Percentiles rank a stretch among this genome's conserved stretches.
Conservation (phyloP, 2,329 filamentous ascomycete genomes). For the Mollisia scopiformis region DNA sequence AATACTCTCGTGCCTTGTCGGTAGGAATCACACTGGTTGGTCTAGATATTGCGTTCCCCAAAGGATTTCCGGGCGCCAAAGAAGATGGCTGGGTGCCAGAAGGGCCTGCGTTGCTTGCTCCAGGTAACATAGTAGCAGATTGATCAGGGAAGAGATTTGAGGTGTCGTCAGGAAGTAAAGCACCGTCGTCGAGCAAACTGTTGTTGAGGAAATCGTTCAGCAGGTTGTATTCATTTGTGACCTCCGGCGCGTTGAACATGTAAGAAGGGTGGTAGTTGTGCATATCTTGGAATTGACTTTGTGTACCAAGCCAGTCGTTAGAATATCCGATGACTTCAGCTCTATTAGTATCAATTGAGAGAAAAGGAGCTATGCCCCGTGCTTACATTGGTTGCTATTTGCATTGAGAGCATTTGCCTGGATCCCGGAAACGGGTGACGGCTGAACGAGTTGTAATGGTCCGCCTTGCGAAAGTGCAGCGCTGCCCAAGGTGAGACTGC, state of each 20-base stretch:
- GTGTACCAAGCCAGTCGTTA: constrained; percentile 74
- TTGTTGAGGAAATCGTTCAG: constrained; percentile 96
- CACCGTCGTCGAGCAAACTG: constrained; percentile 83
- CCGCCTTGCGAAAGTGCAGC: constrained; percentile 48
- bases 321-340: constrained; percentile 73
- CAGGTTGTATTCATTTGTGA: constrained; percentile 94
- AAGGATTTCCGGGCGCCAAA: constrained; percentile 40
- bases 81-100: constrained; percentile 38
- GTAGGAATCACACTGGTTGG: constrained; percentile 61
- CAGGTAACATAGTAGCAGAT: constrained; percentile 47
- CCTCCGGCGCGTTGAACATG: constrained; percentile 92
- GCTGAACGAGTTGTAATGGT: constrained; percentile 72
- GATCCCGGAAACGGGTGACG: constrained; percentile 67
- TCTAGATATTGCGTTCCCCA: constrained; percentile 60
- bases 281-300: constrained; percentile 91
- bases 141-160: constrained; percentile 64
- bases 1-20: constrained; percentile 80
- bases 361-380: constrained; percentile 13
- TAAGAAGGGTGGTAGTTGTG: constrained; percentile 92
- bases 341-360: constrained; percentile 29
- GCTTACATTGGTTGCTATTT: constrained; percentile 77
- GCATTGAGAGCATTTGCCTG: constrained; percentile 63
- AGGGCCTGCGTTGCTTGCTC: constrained; percentile 44
- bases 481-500: constrained; percentile 41
- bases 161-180: constrained; percentile 69